phyloP scores from a whole-genome alignment of 768 basidiomycete species.

The Leccinum obscurum region DNA sequence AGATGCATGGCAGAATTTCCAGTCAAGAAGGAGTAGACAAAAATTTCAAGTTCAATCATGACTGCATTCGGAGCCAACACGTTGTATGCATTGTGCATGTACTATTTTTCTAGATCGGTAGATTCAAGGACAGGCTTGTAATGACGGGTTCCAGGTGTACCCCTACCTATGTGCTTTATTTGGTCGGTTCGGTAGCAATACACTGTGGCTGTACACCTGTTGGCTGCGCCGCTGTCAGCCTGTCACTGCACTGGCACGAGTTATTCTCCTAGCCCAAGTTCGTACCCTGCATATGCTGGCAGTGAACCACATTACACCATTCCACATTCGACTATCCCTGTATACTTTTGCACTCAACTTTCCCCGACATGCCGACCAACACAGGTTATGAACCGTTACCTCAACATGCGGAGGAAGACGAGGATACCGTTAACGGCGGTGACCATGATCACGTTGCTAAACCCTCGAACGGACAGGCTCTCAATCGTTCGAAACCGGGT shows the following conservation, averaged over 20 bases:
- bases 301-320: constrained; percentile 17
- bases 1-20: not conserved
- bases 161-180: not conserved
- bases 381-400: constrained; percentile 49
- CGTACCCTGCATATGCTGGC: constrained; percentile 13
- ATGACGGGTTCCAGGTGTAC: not conserved
- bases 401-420: constrained; percentile 42
- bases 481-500: constrained; percentile 47
- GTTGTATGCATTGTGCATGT: not conserved
- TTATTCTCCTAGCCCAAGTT: constrained; percentile 12
- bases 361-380: constrained; percentile 40
- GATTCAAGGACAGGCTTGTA: not conserved
- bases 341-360: not conserved
- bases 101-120: not conserved
- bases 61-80: not conserved
- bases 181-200: not conserved
- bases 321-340: constrained; percentile 6
- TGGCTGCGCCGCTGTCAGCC: not conserved
- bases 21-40: constrained; percentile 2
- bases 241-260: not conserved
- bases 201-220: constrained; percentile 25
- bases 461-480: constrained; percentile 27
- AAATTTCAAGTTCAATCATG: not conserved
- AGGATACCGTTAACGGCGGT: constrained; percentile 37
- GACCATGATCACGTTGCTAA: constrained; percentile 26